phyloP scores from a whole-genome alignment of 306 rosid genomes.

The Cicer judaicum region DNA sequence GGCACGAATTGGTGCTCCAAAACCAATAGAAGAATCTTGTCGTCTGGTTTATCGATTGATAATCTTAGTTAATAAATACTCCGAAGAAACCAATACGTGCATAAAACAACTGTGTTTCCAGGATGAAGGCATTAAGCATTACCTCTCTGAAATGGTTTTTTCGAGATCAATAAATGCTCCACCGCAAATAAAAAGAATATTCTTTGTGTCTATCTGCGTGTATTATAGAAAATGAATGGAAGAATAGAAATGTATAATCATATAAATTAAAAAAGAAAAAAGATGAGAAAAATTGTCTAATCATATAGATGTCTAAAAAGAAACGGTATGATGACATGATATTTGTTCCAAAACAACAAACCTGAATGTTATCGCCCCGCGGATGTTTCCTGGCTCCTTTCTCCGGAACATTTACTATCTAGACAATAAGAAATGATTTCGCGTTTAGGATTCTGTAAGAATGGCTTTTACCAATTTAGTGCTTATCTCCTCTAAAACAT shows the following conservation, averaged over 20 bases:
- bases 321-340: slow-evolving; percentile 15
- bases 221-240: slow-evolving; percentile 37
- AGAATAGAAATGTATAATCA: neutral
- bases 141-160: slow-evolving; percentile 98
- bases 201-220: slow-evolving; percentile 86
- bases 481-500: neutral
- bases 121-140: slow-evolving; percentile 30
- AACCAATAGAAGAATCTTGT: slow-evolving; percentile 96
- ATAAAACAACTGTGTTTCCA: slow-evolving; percentile 8
- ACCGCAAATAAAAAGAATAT: slow-evolving; percentile 95
- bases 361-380: slow-evolving; percentile 97
- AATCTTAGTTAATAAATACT: slow-evolving; percentile 2
- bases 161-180: slow-evolving; percentile 98
- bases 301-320: slow-evolving; percentile 5
- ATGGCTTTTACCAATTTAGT: slow-evolving; percentile 31
- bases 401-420: slow-evolving; percentile 98
- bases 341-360: slow-evolving; percentile 45
- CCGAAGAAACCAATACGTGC: slow-evolving; percentile 12
- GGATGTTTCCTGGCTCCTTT: slow-evolving; percentile 97
- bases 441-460: slow-evolving; percentile 43
- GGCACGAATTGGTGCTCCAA: slow-evolving; percentile 96
- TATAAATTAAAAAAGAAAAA: neutral
- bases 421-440: slow-evolving; percentile 56
- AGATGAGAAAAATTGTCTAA: neutral
- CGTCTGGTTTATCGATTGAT: slow-evolving; percentile 66